A percentile compares a stretch with the other conserved stretches of the same genome.
phyloP scores from a whole-genome alignment of 1,284 basidiomycete genomes.

The Heterobasidion annosum region DNA sequence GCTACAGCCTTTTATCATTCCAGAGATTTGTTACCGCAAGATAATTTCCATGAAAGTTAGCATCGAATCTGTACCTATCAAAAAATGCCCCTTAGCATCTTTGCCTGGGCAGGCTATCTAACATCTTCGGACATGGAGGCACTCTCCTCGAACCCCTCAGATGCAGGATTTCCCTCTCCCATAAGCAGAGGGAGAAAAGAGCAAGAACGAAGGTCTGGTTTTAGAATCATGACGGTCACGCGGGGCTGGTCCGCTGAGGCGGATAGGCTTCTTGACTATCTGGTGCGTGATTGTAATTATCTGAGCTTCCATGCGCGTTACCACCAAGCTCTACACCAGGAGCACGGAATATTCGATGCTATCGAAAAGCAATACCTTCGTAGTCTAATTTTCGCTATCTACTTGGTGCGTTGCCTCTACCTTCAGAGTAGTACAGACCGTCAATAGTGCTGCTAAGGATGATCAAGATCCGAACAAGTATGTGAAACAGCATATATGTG shows the following conservation, averaged over 20 bases:
- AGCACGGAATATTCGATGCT: conserved; percentile 75
- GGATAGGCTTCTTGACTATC: conserved; percentile 68
- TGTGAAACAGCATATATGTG: conserved; percentile 14
- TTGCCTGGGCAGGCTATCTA: conserved; percentile 35
- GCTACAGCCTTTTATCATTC: neutral
- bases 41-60: conserved; percentile 71
- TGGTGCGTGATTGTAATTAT: conserved; percentile 35
- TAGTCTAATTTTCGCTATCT: conserved; percentile 76
- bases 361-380: conserved; percentile 68
- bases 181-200: conserved; percentile 16
- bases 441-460: conserved; percentile 35
- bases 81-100: neutral
- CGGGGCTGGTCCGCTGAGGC: conserved; percentile 73
- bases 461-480: conserved; percentile 74
- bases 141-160: conserved; percentile 27
- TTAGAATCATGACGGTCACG: conserved; percentile 61
- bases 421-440: neutral
- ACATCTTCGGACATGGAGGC: conserved; percentile 38
- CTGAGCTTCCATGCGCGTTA: neutral
- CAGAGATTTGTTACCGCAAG: conserved; percentile 67
- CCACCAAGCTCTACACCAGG: conserved; percentile 29
- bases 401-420: conserved; percentile 42
- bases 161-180: conserved; percentile 19
- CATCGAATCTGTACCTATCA: neutral
- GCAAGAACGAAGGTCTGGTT: conserved; percentile 36